These are phyloP conservation scores for Wickerhamiella qilinensis DNA, from an alignment of 805 yeast genomes.

Conservation along the genomic window DNA sequence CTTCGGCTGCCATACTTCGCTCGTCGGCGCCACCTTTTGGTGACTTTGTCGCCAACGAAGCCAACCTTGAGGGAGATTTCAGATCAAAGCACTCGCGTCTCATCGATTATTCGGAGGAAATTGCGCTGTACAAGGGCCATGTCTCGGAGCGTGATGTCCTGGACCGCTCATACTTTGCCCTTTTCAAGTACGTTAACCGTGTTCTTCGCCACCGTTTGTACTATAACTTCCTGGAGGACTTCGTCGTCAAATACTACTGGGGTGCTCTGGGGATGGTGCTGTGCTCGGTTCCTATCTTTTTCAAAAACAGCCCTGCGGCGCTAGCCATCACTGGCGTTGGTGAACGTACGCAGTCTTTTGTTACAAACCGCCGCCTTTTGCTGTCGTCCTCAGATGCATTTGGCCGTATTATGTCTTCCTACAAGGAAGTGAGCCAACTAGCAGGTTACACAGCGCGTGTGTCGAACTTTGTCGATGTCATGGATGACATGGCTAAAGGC, in stretches of 20 bases:
- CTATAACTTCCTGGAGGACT: constrained; percentile 74
- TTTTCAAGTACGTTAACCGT: constrained; percentile 60
- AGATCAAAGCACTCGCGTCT: constrained; percentile 70
- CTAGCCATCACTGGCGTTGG: constrained; percentile 3
- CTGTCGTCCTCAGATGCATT: constrained; percentile 75
- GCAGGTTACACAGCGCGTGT: constrained; percentile 70
- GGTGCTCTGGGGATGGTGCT: constrained; percentile 86
- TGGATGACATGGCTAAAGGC: constrained; percentile 33
- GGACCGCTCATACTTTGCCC: constrained; percentile 66
- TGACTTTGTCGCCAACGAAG: constrained; percentile 55
- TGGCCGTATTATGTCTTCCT: constrained; percentile 72
- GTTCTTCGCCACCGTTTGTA: constrained; percentile 58
- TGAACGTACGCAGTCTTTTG: constrained; percentile 28
- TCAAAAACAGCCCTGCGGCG: constrained; percentile 27
- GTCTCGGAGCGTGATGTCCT: constrained; percentile 57
- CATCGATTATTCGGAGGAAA: constrained; percentile 66
- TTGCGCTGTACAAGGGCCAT: constrained; percentile 74
- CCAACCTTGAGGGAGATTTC: constrained; percentile 70
- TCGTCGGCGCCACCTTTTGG: constrained; percentile 85
- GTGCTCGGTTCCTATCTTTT: constrained; percentile 80
- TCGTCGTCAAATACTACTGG: constrained; percentile 82
- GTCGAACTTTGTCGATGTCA: constrained; percentile 47
- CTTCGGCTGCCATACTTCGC: constrained; percentile 57
- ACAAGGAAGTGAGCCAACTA: constrained; percentile 68
- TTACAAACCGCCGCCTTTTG: constrained; percentile 72